Evolutionary conservation across 2,329 filamentous ascomycete genomes (phyloP).

Genomic region (Dothiorella sarmentorum): DNA sequence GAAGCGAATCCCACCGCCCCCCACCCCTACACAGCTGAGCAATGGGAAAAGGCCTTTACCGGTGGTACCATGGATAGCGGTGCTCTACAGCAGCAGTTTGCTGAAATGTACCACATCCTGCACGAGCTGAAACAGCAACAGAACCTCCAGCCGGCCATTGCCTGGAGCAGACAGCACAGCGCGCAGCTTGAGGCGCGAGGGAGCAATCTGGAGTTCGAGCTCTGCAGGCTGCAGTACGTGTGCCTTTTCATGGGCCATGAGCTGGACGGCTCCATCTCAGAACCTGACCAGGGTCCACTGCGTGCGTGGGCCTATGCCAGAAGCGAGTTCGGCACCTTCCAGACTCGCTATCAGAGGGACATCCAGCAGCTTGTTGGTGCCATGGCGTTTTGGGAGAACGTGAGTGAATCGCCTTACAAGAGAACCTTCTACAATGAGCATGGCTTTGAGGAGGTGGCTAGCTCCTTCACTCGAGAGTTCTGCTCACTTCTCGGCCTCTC

Average conservation of each 20-base stretch:
- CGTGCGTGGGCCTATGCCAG: slow-evolving; percentile 75
- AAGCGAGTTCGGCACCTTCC: slow-evolving; percentile 70
- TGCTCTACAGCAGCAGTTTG: slow-evolving; percentile 75
- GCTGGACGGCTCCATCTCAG: slow-evolving; percentile 46
- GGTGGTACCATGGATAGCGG: slow-evolving; percentile 47
- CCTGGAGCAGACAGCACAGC: slow-evolving; percentile 75
- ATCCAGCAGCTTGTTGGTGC: slow-evolving; percentile 78
- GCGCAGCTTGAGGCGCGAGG: slow-evolving; percentile 71
- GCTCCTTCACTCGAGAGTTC: slow-evolving; percentile 91
- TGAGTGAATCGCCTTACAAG: slow-evolving; percentile 74
- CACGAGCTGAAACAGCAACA: slow-evolving; percentile 66
- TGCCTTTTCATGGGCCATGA: slow-evolving; percentile 75
- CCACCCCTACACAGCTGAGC: slow-evolving; percentile 33
- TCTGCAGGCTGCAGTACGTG: slow-evolving; percentile 84
- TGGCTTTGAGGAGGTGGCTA: slow-evolving; percentile 77
- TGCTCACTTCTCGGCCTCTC: slow-evolving; percentile 87
- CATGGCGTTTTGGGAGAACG: slow-evolving; percentile 73
- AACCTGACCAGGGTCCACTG: slow-evolving; percentile 51
- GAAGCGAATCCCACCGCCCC: slow-evolving; percentile 36
- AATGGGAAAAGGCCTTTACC: slow-evolving; percentile 48
- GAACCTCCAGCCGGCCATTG: slow-evolving; percentile 78
- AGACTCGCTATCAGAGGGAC: slow-evolving; percentile 70
- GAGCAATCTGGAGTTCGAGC: slow-evolving; percentile 92
- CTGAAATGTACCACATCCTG: slow-evolving; percentile 87
- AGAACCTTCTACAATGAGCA: slow-evolving; percentile 69